phyloP scores from a whole-genome alignment of 805 yeast species.

The Clavispora carvajalis region DNA sequence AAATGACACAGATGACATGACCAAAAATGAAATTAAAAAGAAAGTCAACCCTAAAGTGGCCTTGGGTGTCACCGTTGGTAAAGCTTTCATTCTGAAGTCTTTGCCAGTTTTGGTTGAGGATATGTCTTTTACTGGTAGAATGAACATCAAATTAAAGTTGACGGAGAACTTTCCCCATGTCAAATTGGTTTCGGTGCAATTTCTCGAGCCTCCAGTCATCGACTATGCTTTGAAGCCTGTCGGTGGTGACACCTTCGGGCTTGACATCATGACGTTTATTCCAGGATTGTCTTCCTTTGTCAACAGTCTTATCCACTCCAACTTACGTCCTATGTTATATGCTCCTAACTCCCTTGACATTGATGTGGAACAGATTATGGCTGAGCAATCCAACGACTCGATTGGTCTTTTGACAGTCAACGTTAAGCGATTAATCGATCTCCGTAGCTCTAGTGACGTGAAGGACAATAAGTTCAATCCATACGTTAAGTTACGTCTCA shows the following conservation, averaged over 20 bases:
- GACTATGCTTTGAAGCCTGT: conserved; percentile 80
- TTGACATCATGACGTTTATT: conserved; percentile 77
- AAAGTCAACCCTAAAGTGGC: conserved; percentile 79
- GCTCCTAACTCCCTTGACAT: conserved; percentile 78
- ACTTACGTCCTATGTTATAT: conserved; percentile 70
- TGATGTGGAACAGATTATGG: conserved; percentile 68
- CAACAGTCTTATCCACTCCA: conserved; percentile 62
- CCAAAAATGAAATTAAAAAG: conserved; percentile 63
- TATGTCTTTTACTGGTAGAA: conserved; percentile 68
- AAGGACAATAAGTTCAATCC: conserved; percentile 47
- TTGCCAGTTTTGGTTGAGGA: conserved; percentile 77
- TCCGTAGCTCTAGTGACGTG: conserved; percentile 39
- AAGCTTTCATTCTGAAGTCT: conserved; percentile 70
- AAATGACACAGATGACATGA: conserved; percentile 78
- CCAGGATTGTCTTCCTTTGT: conserved; percentile 77
- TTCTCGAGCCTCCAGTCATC: conserved; percentile 73
- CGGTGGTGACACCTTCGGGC: conserved; percentile 84
- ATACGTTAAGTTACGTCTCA: conserved; percentile 41
- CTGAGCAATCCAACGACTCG: conserved; percentile 59
- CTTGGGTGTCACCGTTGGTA: conserved; percentile 75
- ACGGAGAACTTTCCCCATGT: conserved; percentile 74
- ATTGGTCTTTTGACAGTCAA: conserved; percentile 66
- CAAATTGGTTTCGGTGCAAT: conserved; percentile 61
- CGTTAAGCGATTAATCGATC: conserved; percentile 46
- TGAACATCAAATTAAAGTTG: conserved; percentile 58